phyloP scores from a whole-genome alignment of 2,329 filamentous ascomycete genomes.

The Raffaelea arxii region DNA sequence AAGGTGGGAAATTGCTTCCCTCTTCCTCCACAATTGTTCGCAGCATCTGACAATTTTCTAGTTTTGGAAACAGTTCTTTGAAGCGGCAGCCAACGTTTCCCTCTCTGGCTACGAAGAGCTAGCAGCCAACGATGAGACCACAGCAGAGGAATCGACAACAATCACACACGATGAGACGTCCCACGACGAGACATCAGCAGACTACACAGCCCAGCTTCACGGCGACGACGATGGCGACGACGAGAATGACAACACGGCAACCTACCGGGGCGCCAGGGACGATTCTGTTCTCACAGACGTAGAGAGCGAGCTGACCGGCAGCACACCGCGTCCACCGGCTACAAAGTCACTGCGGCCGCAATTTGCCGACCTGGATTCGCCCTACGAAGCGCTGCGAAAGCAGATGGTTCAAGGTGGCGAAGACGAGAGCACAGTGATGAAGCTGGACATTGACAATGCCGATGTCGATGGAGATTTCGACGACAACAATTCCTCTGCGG shows the following conservation, averaged over 20 bases:
- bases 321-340: conserved; percentile 53
- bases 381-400: conserved; percentile 64
- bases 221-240: conserved; percentile 34
- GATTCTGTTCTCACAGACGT: conserved; percentile 59
- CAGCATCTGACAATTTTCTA: conserved; percentile 23
- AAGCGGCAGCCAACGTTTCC: conserved; percentile 94
- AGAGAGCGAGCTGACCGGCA: conserved; percentile 50
- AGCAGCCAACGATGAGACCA: conserved; percentile 37
- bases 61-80: conserved; percentile 99
- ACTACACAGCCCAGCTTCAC: conserved; percentile 22
- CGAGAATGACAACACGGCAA: conserved; percentile 24
- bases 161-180: background rate
- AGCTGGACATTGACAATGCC: conserved; percentile 19
- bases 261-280: conserved; percentile 30
- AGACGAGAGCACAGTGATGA: conserved; percentile 20
- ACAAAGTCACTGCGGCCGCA: conserved; percentile 39
- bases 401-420: conserved; percentile 39
- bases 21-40: background rate
- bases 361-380: conserved; percentile 61
- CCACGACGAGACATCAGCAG: conserved; percentile 40
- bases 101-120: conserved; percentile 88
- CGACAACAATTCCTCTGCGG: conserved; percentile 24
- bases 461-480: conserved; percentile 24
- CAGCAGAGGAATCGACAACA: background rate
- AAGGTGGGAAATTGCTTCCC: conserved; percentile 49